Conservation (phyloP, 768 basidiomycete genomes). For the Boletus huronensis region DNA sequence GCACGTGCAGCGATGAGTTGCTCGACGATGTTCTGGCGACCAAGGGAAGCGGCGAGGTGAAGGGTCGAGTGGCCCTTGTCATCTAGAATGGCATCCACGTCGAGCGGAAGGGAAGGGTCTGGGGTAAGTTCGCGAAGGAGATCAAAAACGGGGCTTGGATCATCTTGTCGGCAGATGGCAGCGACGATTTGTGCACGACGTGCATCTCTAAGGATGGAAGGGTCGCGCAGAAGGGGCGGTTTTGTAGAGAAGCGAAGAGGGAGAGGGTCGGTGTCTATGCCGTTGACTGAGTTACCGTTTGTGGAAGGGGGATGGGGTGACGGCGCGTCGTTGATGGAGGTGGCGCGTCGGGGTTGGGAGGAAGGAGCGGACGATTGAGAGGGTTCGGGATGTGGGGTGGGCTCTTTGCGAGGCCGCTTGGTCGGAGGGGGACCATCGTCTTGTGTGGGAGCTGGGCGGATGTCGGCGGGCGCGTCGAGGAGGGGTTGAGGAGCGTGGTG, state of each 20-base stretch:
- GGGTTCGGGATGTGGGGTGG: conserved; percentile 34
- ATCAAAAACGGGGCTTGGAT: conserved; percentile 58
- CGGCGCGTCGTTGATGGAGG: conserved; percentile 32
- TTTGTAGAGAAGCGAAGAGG: conserved; percentile 66
- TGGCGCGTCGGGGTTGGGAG: conserved; percentile 26
- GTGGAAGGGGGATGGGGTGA: conserved; percentile 39
- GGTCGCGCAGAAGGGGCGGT: conserved; percentile 55
- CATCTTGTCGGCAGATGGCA: conserved; percentile 66
- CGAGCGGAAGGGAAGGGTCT: conserved; percentile 36
- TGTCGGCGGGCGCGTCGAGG: conserved; percentile 40
- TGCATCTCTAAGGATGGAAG: conserved; percentile 45
- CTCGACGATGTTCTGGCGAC: conserved; percentile 61
- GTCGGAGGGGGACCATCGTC: conserved; percentile 65
- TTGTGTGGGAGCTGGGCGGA: conserved; percentile 43
- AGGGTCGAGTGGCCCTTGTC: conserved; percentile 93
- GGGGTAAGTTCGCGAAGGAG: conserved; percentile 62
- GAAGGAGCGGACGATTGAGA: conserved; percentile 16
- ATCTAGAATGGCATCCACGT: conserved; percentile 85
- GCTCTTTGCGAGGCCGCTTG: conserved; percentile 69
- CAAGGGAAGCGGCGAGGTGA: conserved; percentile 88
- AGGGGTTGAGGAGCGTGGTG: conserved; percentile 24
- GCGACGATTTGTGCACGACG: conserved; percentile 62
- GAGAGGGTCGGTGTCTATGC: conserved; percentile 43
- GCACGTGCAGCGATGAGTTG: conserved; percentile 76
- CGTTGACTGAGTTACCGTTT: conserved; percentile 44